phyloP scores from a whole-genome alignment of 805 yeast genomes.

The Ogataea trehaloabstinens region DNA sequence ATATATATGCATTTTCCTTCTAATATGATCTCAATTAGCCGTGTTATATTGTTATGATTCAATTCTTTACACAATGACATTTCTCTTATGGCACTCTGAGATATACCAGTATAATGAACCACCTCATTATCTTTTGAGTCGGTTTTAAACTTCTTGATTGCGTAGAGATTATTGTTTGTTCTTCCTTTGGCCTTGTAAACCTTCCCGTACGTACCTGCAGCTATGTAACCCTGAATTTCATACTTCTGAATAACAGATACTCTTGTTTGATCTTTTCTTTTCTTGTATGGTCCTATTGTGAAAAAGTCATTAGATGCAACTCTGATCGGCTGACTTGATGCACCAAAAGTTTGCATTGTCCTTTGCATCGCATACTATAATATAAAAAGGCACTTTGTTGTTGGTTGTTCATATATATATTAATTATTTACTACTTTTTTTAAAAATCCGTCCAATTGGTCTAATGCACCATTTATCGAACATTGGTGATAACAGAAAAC shows the following conservation, averaged over 20 bases:
- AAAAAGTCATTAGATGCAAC: slow-evolving; percentile 56
- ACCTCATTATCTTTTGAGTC: slow-evolving; percentile 86
- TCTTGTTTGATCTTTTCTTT: slow-evolving; percentile 62
- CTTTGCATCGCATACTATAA: too few relatives aligned
- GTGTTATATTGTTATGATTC: slow-evolving; percentile 74
- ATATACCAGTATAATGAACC: slow-evolving; percentile 87
- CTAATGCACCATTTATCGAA: slow-evolving; percentile 33
- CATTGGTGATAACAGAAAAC: slow-evolving; percentile 33
- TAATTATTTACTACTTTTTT: too few relatives aligned
- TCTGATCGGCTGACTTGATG: slow-evolving; percentile 39
- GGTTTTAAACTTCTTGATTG: slow-evolving; percentile 93
- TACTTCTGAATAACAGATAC: slow-evolving; percentile 79
- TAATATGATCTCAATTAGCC: slow-evolving; percentile 75
- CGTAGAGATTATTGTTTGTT: slow-evolving; percentile 47
- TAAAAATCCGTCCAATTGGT: slow-evolving; percentile 27
- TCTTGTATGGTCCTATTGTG: slow-evolving; percentile 57
- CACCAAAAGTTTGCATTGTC: too few relatives aligned
- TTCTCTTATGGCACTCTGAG: slow-evolving; percentile 94
- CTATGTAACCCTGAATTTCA: slow-evolving; percentile 90
- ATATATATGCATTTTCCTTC: slow-evolving; percentile 89
- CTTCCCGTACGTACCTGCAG: slow-evolving; percentile 97
- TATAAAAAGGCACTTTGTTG: too few relatives aligned
- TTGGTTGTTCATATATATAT: too few relatives aligned
- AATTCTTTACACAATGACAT: slow-evolving; percentile 93
- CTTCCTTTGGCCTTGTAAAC: slow-evolving; percentile 81